phyloP scores from a whole-genome alignment of 2,329 filamentous ascomycete genomes.

The Fusarium metavorans region DNA sequence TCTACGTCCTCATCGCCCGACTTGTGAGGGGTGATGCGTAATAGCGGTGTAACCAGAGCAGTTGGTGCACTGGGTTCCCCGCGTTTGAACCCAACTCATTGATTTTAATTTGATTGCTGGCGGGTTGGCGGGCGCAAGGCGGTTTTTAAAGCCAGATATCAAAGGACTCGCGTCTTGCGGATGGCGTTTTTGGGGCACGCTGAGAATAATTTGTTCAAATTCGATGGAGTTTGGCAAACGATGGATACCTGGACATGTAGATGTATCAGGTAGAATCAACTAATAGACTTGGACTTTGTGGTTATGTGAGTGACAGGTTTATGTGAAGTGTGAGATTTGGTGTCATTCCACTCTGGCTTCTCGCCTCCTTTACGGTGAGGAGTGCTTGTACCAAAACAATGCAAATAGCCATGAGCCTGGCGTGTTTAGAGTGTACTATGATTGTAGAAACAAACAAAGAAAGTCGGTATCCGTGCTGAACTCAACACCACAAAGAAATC shows the following conservation, averaged over 20 bases:
- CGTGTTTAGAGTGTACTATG: background rate
- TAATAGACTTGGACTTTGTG: slow-evolving; percentile 19
- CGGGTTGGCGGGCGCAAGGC: slow-evolving; percentile 30
- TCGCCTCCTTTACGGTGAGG: background rate
- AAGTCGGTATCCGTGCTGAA: background rate
- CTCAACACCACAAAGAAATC: background rate
- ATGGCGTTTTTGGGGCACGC: slow-evolving; percentile 40
- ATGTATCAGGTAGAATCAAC: slow-evolving; percentile 16
- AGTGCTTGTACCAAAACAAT: background rate
- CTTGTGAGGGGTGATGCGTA: slow-evolving; percentile 68
- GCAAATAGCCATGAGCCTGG: background rate
- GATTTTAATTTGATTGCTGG: slow-evolving; percentile 23
- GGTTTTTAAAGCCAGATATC: slow-evolving; percentile 37
- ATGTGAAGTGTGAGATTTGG: background rate
- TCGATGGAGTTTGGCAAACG: slow-evolving; percentile 15
- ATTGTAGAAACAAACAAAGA: background rate
- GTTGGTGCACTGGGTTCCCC: background rate
- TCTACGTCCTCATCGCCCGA: slow-evolving; percentile 86
- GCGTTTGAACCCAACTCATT: slow-evolving; percentile 15
- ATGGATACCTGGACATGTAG: slow-evolving; percentile 11
- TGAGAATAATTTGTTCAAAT: slow-evolving; percentile 26
- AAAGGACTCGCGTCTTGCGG: slow-evolving; percentile 40
- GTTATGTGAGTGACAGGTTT: background rate
- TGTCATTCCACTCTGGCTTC: background rate
- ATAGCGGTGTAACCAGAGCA: slow-evolving; percentile 4